phyloP scores from a whole-genome alignment of 2,329 filamentous ascomycete genomes.

The Fusarium nelsonii region DNA sequence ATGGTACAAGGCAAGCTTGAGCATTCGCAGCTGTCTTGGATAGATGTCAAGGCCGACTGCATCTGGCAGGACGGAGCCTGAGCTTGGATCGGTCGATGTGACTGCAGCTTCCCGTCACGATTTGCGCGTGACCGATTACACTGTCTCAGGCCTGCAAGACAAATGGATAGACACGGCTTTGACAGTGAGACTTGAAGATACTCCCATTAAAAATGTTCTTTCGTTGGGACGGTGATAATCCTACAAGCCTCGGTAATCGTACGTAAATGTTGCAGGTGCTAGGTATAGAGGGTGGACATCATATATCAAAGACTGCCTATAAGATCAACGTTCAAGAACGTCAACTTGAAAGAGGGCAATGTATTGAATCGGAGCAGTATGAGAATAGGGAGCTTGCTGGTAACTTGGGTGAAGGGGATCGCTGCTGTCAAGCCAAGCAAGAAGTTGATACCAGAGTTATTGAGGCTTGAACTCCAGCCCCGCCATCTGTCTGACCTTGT shows the following conservation, averaged over 20 bases:
- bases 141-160: neutral
- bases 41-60: conserved; percentile 22
- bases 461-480: conserved; percentile 21
- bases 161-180: neutral
- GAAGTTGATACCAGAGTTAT: neutral
- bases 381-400: neutral
- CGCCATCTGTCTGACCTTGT: conserved; percentile 27
- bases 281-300: neutral
- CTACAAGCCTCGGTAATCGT: neutral
- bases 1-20: neutral
- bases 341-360: neutral
- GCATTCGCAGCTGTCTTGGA: conserved; percentile 5
- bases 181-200: neutral
- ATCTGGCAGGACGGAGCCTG: conserved; percentile 23
- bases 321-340: no score
- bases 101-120: conserved; percentile 33
- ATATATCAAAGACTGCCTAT: no score
- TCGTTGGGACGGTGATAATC: neutral
- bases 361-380: neutral
- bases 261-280: neutral
- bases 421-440: neutral
- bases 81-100: conserved; percentile 17
- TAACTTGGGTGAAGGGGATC: neutral
- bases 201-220: neutral
- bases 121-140: conserved; percentile 11